These are phyloP conservation scores for Tephrocybe sp. DNA, from an alignment of 768 basidiomycete species.

Conservation along the genomic window DNA sequence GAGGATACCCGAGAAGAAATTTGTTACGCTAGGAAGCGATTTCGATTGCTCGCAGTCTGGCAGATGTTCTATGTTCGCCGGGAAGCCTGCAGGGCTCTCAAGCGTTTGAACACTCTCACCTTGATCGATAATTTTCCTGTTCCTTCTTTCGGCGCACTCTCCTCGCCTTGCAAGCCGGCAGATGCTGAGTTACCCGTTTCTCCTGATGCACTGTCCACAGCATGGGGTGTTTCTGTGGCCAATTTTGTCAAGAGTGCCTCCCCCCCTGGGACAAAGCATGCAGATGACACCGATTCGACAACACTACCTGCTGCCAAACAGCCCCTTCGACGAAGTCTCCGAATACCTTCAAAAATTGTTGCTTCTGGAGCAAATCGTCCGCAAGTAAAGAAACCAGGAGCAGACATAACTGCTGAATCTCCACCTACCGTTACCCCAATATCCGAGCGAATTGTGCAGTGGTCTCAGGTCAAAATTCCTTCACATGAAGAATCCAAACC, in stretches of 20 bases:
- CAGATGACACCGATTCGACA: too few relatives aligned
- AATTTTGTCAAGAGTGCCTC: background rate
- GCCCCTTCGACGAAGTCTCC: background rate
- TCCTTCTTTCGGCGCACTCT: background rate
- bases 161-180: background rate
- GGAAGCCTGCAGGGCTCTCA: slow-evolving; percentile 1
- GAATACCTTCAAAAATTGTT: background rate
- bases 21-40: background rate
- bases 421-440: background rate
- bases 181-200: background rate
- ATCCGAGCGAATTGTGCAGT: background rate
- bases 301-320: too few relatives aligned
- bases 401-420: too few relatives aligned
- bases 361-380: too few relatives aligned
- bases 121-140: background rate
- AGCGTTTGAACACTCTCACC: background rate
- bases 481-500: background rate
- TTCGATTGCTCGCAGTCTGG: slow-evolving; percentile 8
- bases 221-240: background rate
- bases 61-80: slow-evolving; percentile 5
- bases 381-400: too few relatives aligned
- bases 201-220: background rate
- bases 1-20: background rate
- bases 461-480: background rate
- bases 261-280: too few relatives aligned